Base-by-base conservation (phyloP, 208 protist genomes). In the Tritrichomonas foetus region DNA sequence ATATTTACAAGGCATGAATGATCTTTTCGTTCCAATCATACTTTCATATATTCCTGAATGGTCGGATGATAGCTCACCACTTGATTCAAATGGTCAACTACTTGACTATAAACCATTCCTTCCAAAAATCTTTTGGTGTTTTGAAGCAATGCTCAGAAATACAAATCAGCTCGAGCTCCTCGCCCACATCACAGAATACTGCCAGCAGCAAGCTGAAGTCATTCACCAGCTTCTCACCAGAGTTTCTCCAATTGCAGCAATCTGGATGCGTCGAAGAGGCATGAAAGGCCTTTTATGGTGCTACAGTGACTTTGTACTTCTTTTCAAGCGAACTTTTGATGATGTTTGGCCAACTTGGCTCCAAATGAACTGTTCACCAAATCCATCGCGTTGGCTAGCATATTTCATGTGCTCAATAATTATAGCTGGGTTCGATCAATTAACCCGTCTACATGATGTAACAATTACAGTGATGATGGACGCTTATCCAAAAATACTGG, bases 1-100 rank as follows among this genome's bases (percentile, higher is more conserved):
- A 20, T 89, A 89, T 57, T 61, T 89, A 39, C 78, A 89, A 57
- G 78, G 78, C 22, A 89, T 89, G 78, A 89, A 89, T 36, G 78
- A 89, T 89, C 30, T 89, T 8, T 89, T 89, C 16, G 78, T 89
- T 36, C 78, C 78, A 13, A 53, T 89, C 16, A 89, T 89, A 13
- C 57, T 89, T 57, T 44, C 78, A 33, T 89, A 89, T 39, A 89
- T 89, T 89, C 78, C 78, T 39, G 13, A 61, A 5, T 89, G 78
- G 78, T 27, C 33, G 0, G 78, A 89, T 39, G 78, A 89, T 16
- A 47, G 78, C 16, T 8, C 9, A 2, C 78, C 78, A 33, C 33
- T 89, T 30, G 47, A 89, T 39, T 22, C 0, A 44, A 16, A 57
- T 57, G 78, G 78, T 0, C 0, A 89, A 20, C 9, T 57, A 8